Evolutionary conservation across 129 eudicot genomes (phyloP), one percentile per base, ranked within the genome.

Genomic region (Gnaphalium uliginosum): DNA sequence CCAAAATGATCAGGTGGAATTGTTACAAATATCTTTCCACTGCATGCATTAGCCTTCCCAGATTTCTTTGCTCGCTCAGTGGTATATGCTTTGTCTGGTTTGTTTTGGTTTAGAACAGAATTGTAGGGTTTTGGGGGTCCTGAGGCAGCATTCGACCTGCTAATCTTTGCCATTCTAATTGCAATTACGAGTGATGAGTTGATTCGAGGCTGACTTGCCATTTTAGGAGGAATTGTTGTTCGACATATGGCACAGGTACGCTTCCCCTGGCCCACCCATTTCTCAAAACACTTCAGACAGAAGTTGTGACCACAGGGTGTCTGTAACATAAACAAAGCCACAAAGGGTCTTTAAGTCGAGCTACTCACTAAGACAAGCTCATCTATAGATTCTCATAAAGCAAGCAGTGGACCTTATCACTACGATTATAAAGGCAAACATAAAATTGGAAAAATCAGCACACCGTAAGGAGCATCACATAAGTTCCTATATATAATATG

Each of bases 221-320:
- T 90, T 72, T 77, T 79, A 22, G 80, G 81, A 59, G 96, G 96
- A 70, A 92, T 89, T 15, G 60, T 2, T 9, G 75, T 13, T 27
- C 98, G 88, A 71, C 98, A 93, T 24, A 82, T 90, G 19, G 78
- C 90, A 84, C 98, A 89, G 5, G 94, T 89, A 0, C 81, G 82
- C 66, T 91, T 91, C 39, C 98, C 98, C 70, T 94, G 96, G 24
- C 88, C 88, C 48, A 87, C 68, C 98, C 98, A 93, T 78, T 88
- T 93, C 84, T 88, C 88, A 66, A 93, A 93, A 75, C 98, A 93
- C 75, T 86, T 93, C 75, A 93, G 65, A 81, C 98, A 90, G 58
- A 93, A 93, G 78, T 93, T 93, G 81, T 93, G 98, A 23, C 98
- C 96, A 35, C 98, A 93, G 0, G 95, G 95, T 18, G 96, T 93